Evolutionary conservation across 495 filamentous ascomycete genomes (phyloP).

Genomic region (Delitschia confertaspora): DNA sequence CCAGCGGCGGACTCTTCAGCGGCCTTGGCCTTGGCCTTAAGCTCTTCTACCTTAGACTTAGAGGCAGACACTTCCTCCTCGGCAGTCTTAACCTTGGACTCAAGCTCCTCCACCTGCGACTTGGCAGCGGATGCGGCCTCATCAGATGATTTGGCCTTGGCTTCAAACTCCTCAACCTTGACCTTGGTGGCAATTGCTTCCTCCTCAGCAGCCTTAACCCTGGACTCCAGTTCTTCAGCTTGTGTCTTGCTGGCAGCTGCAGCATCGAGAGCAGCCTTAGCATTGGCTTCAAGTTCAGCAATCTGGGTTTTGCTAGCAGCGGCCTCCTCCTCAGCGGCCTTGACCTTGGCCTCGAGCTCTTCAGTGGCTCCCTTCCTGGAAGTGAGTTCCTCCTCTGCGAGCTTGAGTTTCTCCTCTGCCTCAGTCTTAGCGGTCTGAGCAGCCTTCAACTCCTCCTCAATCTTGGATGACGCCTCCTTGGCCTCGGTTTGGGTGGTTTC

Average conservation of each 20-base stretch:
- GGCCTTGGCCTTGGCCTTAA: constrained; percentile 2
- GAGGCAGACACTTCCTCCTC: too few species aligned
- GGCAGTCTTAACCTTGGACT: neutral
- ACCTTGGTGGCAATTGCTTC: too few species aligned
- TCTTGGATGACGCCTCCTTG: too few species aligned
- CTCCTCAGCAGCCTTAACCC: neutral
- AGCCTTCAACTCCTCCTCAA: constrained; percentile 45
- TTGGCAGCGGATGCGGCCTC: too few species aligned
- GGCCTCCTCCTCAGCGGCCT: constrained; percentile 2
- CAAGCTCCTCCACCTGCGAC: neutral
- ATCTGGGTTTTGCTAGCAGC: too few species aligned
- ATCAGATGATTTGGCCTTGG: too few species aligned
- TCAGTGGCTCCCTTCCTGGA: constrained; percentile 2
- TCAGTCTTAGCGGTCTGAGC: constrained; percentile 39
- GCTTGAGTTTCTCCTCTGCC: constrained; percentile 4
- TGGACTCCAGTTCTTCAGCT: neutral
- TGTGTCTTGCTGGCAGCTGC: too few species aligned
- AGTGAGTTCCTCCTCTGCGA: constrained; percentile 2
- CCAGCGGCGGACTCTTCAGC: neutral
- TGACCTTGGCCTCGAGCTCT: constrained; percentile 4
- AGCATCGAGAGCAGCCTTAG: too few species aligned
- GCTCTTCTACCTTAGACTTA: constrained; percentile 1
- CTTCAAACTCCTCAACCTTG: constrained; percentile 1
- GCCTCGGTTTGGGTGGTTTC: constrained; percentile 26
- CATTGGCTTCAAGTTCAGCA: too few species aligned